Evolutionary conservation across 1,284 basidiomycete genomes (phyloP).

Genomic region (Ceratobasidium sp.): DNA sequence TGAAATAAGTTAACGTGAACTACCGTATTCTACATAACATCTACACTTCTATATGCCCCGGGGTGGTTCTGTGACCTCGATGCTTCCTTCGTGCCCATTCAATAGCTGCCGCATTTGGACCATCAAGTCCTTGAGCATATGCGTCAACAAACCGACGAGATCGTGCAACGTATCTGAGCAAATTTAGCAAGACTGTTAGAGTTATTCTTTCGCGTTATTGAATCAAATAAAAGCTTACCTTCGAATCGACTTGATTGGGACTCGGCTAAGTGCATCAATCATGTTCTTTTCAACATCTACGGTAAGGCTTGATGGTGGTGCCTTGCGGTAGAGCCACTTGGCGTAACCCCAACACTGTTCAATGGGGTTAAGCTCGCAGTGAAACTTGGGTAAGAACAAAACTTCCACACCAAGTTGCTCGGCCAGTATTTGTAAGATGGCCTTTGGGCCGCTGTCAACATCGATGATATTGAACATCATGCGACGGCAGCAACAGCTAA

Average conservation of each 20-base stretch:
- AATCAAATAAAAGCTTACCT: constrained; percentile 49
- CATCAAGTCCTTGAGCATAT: background rate
- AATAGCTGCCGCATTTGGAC: background rate
- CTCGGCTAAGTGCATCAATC: constrained; percentile 49
- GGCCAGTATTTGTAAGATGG: constrained; percentile 25
- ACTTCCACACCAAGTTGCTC: constrained; percentile 19
- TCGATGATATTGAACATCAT: constrained; percentile 40
- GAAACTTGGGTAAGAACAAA: constrained; percentile 47
- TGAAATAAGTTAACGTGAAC: no score
- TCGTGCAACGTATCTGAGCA: background rate
- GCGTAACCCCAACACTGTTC: constrained; percentile 57
- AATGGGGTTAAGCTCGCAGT: constrained; percentile 48
- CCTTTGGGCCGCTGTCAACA: constrained; percentile 36
- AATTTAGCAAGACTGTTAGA: no score
- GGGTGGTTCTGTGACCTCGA: background rate
- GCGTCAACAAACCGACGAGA: background rate
- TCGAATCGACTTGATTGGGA: constrained; percentile 48
- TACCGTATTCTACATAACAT: no score
- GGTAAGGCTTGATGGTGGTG: constrained; percentile 28
- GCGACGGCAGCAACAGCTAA: constrained; percentile 44
- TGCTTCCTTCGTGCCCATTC: background rate
- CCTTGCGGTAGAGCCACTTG: constrained; percentile 51
- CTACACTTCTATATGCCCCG: background rate
- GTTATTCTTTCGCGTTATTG: no score
- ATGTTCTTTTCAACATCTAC: constrained; percentile 48